Conservation (phyloP, 1,139 yeast species). For the Yamadazyma aaseri region DNA sequence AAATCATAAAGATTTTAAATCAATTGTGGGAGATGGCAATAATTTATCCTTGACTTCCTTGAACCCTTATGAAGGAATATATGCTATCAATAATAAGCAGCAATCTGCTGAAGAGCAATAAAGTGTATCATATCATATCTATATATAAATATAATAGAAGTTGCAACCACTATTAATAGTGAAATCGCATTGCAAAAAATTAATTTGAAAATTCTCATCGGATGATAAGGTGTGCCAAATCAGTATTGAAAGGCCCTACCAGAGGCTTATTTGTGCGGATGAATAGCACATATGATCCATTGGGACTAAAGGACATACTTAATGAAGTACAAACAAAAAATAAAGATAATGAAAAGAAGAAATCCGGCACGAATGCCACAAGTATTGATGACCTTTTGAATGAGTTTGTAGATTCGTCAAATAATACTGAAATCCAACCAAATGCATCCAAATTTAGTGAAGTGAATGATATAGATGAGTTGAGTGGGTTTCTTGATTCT, state of each 20-base stretch:
- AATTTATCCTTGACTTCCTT: slow-evolving; percentile 20
- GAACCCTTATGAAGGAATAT: slow-evolving; percentile 25
- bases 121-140: too few relatives aligned
- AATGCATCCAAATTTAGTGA: slow-evolving; percentile 2
- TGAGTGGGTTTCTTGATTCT: slow-evolving; percentile 2
- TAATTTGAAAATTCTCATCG: slow-evolving; percentile 3
- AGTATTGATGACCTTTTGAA: slow-evolving; percentile 1
- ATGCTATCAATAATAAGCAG: slow-evolving; percentile 4
- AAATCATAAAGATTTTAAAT: slow-evolving; percentile 45
- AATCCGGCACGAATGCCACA: neutral
- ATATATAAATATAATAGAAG: too few relatives aligned
- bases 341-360: neutral
- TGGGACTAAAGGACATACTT: slow-evolving; percentile 9
- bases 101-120: neutral
- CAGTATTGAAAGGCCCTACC: neutral
- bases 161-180: too few relatives aligned
- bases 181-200: neutral
- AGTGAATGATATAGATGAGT: slow-evolving; percentile 3
- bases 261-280: neutral
- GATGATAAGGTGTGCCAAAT: slow-evolving; percentile 3
- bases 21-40: slow-evolving; percentile 21
- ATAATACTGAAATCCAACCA: neutral
- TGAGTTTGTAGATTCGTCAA: neutral
- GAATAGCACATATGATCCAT: slow-evolving; percentile 9
- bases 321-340: slow-evolving; percentile 4